These are phyloP conservation scores for Ailanthus altissimus DNA, from an alignment of 345 rosid genomes.

Conservation along the genomic window DNA sequence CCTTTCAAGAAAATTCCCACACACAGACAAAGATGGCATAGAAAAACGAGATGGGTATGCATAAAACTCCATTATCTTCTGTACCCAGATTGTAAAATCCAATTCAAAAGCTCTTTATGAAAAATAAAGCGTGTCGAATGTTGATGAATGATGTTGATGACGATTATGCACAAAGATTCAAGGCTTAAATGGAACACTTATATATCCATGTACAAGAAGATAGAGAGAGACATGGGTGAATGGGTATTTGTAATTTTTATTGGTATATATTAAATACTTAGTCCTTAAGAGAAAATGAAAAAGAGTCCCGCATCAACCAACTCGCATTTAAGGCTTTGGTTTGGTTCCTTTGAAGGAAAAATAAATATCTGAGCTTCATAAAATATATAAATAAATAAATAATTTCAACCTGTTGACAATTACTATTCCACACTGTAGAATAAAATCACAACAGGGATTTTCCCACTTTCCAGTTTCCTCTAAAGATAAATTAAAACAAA, in stretches of 20 bases:
- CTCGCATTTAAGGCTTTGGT: constrained; percentile 58
- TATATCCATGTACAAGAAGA: background rate
- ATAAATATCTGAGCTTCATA: background rate
- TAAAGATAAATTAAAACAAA: too few species aligned
- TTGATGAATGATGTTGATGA: too few species aligned
- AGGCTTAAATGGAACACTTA: constrained; percentile 22
- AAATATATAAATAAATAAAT: background rate
- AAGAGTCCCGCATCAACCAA: constrained; percentile 40
- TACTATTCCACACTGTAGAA: background rate
- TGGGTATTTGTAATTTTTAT: background rate
- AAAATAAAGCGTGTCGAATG: too few species aligned
- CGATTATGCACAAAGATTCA: constrained; percentile 26
- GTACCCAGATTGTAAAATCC: background rate
- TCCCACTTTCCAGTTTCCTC: background rate
- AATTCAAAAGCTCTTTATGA: background rate
- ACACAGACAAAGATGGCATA: constrained; percentile 38
- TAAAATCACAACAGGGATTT: background rate
- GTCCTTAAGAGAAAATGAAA: constrained; percentile 38
- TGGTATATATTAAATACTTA: constrained; percentile 26
- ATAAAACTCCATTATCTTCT: constrained; percentile 56
- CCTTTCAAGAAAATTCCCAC: constrained; percentile 60
- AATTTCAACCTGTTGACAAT: constrained; percentile 14
- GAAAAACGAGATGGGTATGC: constrained; percentile 57
- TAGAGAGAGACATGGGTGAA: constrained; percentile 10
- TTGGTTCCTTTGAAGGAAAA: constrained; percentile 17